These are phyloP conservation scores for Schwanniomyces vanrijiae DNA, from an alignment of 805 yeast genomes.

Conservation along the genomic window DNA sequence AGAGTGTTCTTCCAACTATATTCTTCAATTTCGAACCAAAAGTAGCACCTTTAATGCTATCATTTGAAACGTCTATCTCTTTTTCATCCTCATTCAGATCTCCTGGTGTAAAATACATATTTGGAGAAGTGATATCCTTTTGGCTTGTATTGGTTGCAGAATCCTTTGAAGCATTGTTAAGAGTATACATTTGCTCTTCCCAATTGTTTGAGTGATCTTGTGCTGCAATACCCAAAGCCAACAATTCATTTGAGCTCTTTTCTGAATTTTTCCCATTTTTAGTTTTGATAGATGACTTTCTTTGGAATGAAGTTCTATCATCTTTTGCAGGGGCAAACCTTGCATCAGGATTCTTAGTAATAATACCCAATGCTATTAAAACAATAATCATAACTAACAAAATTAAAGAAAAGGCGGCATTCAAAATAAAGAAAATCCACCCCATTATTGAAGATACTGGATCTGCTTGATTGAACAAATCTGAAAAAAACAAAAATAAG, in stretches of 20 bases:
- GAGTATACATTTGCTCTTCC: constrained; percentile 64
- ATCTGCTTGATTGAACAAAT: constrained; percentile 77
- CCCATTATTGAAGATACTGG: constrained; percentile 86
- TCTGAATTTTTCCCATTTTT: constrained; percentile 1
- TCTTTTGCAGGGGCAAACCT: constrained; percentile 87
- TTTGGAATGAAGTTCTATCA: constrained; percentile 88
- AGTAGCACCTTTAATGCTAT: constrained; percentile 7
- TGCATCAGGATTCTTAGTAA: constrained; percentile 85
- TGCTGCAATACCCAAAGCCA: constrained; percentile 81
- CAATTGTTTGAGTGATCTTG: constrained; percentile 74
- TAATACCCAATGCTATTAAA: constrained; percentile 58
- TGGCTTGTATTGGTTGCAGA: constrained; percentile 6
- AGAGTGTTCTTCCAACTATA: constrained; percentile 45
- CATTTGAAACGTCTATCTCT: constrained; percentile 3
- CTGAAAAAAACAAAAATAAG: constrained; percentile 82
- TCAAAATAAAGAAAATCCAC: constrained; percentile 82
- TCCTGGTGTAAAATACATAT: not conserved
- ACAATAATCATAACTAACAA: constrained; percentile 70
- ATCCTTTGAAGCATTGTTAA: constrained; percentile 20
- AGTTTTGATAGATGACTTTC: constrained; percentile 34
- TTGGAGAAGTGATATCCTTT: constrained; percentile 27
- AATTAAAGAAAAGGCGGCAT: constrained; percentile 83
- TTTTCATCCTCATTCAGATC: constrained; percentile 4
- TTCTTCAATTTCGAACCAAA: constrained; percentile 45
- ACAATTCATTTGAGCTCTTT: constrained; percentile 47